A percentile compares a stretch with the other conserved stretches of the same genome.
Conservation (phyloP, 176 grass and related monocot species). For the Musa troglodytarum region DNA sequence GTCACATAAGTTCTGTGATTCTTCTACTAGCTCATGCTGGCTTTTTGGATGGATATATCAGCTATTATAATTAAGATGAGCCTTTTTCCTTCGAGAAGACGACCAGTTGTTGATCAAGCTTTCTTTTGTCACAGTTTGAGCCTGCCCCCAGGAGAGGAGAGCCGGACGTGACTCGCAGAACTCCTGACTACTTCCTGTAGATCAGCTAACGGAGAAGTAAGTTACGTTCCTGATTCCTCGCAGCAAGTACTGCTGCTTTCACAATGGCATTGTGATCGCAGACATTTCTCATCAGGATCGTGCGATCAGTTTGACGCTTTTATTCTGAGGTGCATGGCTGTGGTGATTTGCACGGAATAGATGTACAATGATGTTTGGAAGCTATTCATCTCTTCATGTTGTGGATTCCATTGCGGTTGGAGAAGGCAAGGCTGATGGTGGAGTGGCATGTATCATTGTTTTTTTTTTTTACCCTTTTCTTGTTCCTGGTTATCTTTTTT, state of each 20-base stretch:
- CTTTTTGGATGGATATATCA: no score
- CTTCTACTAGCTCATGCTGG: no score
- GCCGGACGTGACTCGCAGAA: conserved; percentile 7
- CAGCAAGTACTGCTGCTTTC: not conserved
- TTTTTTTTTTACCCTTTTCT: no score
- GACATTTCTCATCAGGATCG: not conserved
- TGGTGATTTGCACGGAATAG: not conserved
- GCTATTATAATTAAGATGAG: no score
- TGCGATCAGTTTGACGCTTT: not conserved
- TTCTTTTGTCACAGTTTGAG: not conserved
- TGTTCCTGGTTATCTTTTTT: no score
- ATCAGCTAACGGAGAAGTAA: not conserved
- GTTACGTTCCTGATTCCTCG: not conserved
- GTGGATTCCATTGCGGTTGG: no score
- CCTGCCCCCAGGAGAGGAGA: conserved; percentile 10
- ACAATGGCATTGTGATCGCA: not conserved
- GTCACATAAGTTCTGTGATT: not conserved
- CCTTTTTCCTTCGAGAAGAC: no score
- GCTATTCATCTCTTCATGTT: no score
- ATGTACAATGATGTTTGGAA: no score
- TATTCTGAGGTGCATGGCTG: not conserved
- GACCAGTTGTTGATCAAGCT: not conserved
- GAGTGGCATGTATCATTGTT: no score
- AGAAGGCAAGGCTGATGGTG: no score
- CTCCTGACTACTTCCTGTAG: conserved; percentile 5